Base-by-base conservation (phyloP, 208 protist species). In the Leishmania amazonensis region DNA sequence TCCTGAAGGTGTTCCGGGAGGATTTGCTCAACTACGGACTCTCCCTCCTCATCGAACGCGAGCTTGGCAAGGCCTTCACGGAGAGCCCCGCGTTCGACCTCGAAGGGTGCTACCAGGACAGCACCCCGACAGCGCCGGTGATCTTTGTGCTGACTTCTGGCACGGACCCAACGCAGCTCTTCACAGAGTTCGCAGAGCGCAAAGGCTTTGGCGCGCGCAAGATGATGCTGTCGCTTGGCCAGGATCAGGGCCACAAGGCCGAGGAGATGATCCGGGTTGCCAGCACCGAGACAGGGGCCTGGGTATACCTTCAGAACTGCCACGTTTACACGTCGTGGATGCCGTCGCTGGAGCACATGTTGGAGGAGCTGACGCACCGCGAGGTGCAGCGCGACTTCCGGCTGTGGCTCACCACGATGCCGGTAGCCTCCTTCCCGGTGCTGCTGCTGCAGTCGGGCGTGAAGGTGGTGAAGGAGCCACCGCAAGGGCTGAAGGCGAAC, bases 401-500 rank as follows among this genome's bases (percentile, higher is more conserved):
- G 45, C 91, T 99, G 71, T 99, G 98, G 97, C 93, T 99, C 71
- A 99, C 98, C 53, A 98, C 98, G 60, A 99, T 99, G 96, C 98
- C 98, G 51, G 93, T 94, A 5, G 45, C 84, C 2, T 84, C 77
- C 73, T 99, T 99, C 89, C 98, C 98, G 4, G 94, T 98, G 64
- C 84, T 97, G 78, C 92, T 99, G 42, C 93, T 99, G 65, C 97
- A 99, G 87, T 96, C 93, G 62, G 96, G 97, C 82, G 92, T 99
- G 81, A 99, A 99, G 90, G 89, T 99, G 73, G 98, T 99, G 40
- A 99, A 99, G 87, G 99, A 99, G 87, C 97, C 99, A 15, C 99
- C 99, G 42, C 98, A 97, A 81, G 98, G 98, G 53, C 78, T 99
- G 42, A 98, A 98, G 86, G 95, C 96, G 28, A 99, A 99, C 87